phyloP scores from a whole-genome alignment of 495 filamentous ascomycete genomes.

The Trichoderma asperelloides region DNA sequence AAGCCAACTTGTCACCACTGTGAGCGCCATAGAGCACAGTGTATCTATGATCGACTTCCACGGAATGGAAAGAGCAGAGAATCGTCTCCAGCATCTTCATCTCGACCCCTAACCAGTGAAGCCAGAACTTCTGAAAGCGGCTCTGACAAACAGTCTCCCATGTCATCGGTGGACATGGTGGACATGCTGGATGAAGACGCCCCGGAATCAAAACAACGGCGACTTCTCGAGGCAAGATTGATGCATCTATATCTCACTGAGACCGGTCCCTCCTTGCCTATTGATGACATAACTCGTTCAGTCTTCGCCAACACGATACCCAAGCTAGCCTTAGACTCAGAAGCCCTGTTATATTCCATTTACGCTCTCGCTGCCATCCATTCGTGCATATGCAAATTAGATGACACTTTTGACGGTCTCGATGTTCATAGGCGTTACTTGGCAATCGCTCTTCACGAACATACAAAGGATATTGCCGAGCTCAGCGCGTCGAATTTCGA shows the following conservation, averaged over 20 bases:
- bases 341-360: background rate
- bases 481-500: background rate
- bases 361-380: background rate
- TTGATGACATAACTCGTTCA: background rate
- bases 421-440: background rate
- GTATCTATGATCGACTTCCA: background rate
- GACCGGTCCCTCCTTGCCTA: background rate
- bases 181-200: background rate
- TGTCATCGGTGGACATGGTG: background rate
- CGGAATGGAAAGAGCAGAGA: background rate
- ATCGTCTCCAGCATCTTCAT: background rate
- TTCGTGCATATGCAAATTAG: background rate
- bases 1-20: background rate
- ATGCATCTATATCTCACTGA: background rate
- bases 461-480: background rate
- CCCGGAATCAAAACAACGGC: background rate
- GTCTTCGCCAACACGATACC: background rate
- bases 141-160: background rate
- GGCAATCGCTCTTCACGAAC: background rate
- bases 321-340: background rate
- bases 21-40: background rate
- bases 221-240: background rate
- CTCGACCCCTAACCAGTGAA: background rate
- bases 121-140: background rate
- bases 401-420: background rate